Percentiles rank a stretch among this genome's conserved stretches.
phyloP scores from a whole-genome alignment of 2,329 filamentous ascomycete genomes.

The Epichloe typhina region DNA sequence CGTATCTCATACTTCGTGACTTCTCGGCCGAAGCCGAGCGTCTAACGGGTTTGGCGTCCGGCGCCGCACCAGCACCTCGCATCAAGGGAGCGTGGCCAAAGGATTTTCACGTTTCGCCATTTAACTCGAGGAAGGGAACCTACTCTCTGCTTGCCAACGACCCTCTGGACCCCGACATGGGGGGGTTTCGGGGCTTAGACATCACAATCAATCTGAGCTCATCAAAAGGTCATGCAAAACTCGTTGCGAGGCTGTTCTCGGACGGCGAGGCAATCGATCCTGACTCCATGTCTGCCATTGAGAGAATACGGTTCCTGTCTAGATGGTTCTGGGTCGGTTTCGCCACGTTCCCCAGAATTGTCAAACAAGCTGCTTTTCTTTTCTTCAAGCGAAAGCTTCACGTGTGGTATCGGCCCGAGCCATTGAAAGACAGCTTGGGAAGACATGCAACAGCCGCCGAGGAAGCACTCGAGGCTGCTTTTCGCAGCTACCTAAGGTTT shows the following conservation, averaged over 20 bases:
- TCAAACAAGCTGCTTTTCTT: conserved; percentile 44
- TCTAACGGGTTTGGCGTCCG: neutral
- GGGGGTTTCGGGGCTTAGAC: conserved; percentile 31
- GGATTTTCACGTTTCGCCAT: conserved; percentile 65
- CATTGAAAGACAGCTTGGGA: conserved; percentile 40
- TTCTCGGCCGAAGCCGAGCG: conserved; percentile 12
- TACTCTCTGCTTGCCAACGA: conserved; percentile 40
- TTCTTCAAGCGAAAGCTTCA: conserved; percentile 44
- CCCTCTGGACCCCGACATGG: conserved; percentile 24
- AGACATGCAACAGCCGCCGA: conserved; percentile 40
- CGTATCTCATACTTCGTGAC: conserved; percentile 17
- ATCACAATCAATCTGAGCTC: conserved; percentile 48
- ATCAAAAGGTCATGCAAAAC: conserved; percentile 45
- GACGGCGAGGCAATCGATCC: conserved; percentile 38
- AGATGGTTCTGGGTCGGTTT: conserved; percentile 57
- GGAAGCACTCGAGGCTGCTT: conserved; percentile 29
- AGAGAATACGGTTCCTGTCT: conserved; percentile 33
- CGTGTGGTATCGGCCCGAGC: conserved; percentile 54
- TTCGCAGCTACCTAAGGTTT: conserved; percentile 33
- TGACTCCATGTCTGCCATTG: conserved; percentile 23
- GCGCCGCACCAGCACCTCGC: conserved; percentile 3
- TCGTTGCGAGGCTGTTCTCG: conserved; percentile 48
- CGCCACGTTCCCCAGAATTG: conserved; percentile 51
- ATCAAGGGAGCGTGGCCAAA: conserved; percentile 48
- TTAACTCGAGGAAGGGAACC: conserved; percentile 48